These are phyloP conservation scores for Phytopythium helicoides DNA, from an alignment of 352 stramenopile genomes.

Conservation along the genomic window DNA sequence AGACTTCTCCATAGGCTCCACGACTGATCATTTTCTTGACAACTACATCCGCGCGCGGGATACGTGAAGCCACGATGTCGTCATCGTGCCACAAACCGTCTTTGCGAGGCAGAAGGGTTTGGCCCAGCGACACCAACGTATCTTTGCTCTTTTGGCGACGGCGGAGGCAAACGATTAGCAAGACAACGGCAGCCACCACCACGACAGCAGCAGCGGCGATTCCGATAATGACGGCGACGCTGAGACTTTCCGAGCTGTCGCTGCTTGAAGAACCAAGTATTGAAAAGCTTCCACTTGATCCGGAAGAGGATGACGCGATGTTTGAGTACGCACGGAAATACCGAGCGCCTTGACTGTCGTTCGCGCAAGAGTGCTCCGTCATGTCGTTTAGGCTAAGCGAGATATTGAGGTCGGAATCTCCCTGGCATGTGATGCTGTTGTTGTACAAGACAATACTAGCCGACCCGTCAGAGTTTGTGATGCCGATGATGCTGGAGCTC, in stretches of 20 bases:
- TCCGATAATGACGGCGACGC: background rate
- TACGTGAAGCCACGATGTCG: background rate
- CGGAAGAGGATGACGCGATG: background rate
- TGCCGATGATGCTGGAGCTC: constrained; percentile 5
- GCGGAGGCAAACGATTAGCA: background rate
- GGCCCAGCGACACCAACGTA: background rate
- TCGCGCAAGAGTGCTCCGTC: background rate
- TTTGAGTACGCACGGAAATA: background rate
- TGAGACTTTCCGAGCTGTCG: background rate
- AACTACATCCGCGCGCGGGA: constrained; percentile 1
- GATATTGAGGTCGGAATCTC: background rate
- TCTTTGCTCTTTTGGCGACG: background rate
- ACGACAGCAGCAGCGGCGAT: background rate
- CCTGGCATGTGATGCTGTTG: background rate
- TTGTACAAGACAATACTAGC: background rate
- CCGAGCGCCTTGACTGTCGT: background rate
- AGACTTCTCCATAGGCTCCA: constrained; percentile 26
- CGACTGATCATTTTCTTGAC: constrained; percentile 10
- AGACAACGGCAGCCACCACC: background rate
- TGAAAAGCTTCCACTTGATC: background rate
- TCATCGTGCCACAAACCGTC: background rate
- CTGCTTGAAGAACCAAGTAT: background rate
- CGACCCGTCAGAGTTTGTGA: background rate
- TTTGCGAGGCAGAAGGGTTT: background rate
- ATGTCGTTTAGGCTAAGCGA: background rate